phyloP scores from a whole-genome alignment of 495 filamentous ascomycete species.

The Astrothelium macrocarpum region DNA sequence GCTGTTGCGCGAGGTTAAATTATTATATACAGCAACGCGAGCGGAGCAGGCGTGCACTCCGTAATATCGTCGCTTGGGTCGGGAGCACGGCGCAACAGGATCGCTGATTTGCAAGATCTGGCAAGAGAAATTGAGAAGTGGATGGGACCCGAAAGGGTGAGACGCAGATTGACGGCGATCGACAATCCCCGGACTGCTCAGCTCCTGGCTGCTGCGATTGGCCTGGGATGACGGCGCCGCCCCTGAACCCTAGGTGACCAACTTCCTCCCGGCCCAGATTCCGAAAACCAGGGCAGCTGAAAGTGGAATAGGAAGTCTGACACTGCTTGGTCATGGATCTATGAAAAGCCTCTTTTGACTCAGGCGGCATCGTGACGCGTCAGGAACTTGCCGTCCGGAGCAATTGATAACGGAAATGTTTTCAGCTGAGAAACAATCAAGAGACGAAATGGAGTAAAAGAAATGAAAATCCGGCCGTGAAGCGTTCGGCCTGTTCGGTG shows the following conservation, averaged over 20 bases:
- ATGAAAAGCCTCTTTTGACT: background rate
- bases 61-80: background rate
- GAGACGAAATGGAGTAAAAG: background rate
- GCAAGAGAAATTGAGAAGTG: background rate
- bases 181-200: background rate
- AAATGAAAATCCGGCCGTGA: no score
- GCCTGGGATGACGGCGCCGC: background rate
- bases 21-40: background rate
- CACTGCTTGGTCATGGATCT: background rate
- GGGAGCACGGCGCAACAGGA: background rate
- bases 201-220: background rate
- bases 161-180: slow-evolving; percentile 3
- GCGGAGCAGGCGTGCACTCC: background rate
- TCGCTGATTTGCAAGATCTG: slow-evolving; percentile 3
- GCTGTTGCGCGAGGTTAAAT: no score
- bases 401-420: no score
- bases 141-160: background rate
- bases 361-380: no score
- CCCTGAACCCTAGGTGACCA: background rate
- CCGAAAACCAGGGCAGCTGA: background rate
- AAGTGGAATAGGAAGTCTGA: background rate
- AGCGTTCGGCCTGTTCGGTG: no score
- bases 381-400: no score
- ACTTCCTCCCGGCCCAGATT: background rate
- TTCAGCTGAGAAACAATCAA: background rate